Evolutionary conservation across 257 asterid genomes (phyloP), one percentile per base, ranked within the genome.

Genomic region (Eucommia ulmoides): DNA sequence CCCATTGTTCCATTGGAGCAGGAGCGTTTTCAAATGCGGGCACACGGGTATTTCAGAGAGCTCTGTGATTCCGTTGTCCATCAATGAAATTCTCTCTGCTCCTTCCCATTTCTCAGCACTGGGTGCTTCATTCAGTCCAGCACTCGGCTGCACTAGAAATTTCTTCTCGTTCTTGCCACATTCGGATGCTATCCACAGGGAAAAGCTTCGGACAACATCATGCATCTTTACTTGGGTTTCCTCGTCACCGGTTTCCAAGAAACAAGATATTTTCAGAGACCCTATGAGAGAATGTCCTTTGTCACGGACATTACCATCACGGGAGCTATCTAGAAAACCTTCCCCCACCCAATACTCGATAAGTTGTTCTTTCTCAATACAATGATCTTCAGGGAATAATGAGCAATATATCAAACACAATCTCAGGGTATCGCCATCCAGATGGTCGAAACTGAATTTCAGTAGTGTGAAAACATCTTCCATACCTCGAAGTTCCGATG

Each of bases 281-380:
- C 72, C 75, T 35, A 74, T 67, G 33, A 74, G 51, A 41, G 65
- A 57, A 49, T 68, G 75, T 19, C 78, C 82, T 62, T 42, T 58
- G 6, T 19, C 67, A 12, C 61, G 67, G 47, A 61, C 41, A 29
- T 33, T 49, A 52, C 44, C 55, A 61, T 65, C 58, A 41, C 33
- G 63, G 15, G 33, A 53, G 59, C 67, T 33, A 55, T 64, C 68
- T 19, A 73, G 20, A 50, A 74, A 67, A 3, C 78, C 78, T 45
- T 71, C 78, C 56, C 78, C 75, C 0, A 60, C 75, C 82, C 82
- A 74, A 42, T 67, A 74, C 47, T 67, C 70, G 24, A 74, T 67
- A 2, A 74, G 45, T 52, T 64, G 75, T 50, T 74, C 73, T 51
- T 67, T 71, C 70, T 68, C 82, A 42, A 74, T 45, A 11, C 47